Evolutionary conservation across 352 stramenopile species (phyloP).

Genomic region (Thalassiosira hispida): DNA sequence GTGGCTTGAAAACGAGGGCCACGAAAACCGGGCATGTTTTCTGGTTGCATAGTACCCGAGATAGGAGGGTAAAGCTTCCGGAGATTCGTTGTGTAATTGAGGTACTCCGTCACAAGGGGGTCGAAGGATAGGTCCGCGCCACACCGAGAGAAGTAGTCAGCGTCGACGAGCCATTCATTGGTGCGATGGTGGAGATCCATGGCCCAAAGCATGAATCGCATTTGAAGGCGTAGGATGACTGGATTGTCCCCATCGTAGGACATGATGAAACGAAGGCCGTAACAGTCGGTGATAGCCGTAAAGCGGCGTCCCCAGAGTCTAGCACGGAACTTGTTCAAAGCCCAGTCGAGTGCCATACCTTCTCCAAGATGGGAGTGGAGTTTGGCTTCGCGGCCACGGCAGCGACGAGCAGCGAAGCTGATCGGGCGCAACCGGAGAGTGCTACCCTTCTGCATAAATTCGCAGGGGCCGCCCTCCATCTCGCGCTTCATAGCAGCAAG

Average conservation of each 20-base stretch:
- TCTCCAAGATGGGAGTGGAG: constrained; percentile 48
- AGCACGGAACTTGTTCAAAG: constrained; percentile 23
- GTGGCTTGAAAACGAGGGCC: constrained; percentile 4
- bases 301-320: constrained; percentile 10
- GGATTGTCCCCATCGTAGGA: constrained; percentile 30
- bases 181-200: constrained; percentile 24
- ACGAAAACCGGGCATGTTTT: constrained; percentile 41
- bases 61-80: neutral
- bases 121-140: constrained; percentile 15
- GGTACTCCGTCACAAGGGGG: constrained; percentile 14
- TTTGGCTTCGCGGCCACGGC: constrained; percentile 2
- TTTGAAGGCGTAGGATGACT: constrained; percentile 28
- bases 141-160: constrained; percentile 29
- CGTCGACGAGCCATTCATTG: neutral
- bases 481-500: constrained; percentile 22
- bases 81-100: neutral
- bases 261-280: constrained; percentile 35
- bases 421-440: neutral
- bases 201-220: constrained; percentile 36
- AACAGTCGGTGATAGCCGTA: constrained; percentile 30
- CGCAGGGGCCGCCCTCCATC: constrained; percentile 24
- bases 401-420: constrained; percentile 12
- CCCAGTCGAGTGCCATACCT: constrained; percentile 23
- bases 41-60: constrained; percentile 1
- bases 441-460: constrained; percentile 23